Base-by-base conservation (phyloP, 192 early-diverging fungal genomes). In the Rhizophagus clarus region DNA sequence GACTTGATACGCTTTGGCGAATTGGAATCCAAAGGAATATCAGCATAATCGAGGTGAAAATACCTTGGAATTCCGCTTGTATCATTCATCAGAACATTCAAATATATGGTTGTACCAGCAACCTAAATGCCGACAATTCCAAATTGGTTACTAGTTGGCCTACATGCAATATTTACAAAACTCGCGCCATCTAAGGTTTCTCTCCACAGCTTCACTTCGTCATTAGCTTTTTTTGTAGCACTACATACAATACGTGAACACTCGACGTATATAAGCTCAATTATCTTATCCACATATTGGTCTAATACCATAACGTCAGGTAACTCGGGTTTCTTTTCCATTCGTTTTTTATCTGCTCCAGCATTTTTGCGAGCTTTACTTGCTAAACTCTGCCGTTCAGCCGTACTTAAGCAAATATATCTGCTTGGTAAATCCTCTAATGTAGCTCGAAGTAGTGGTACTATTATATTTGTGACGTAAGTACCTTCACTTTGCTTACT, bases 401-500 rank as follows among this genome's bases (percentile, higher is more conserved):
- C 69, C 10, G 62, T 71, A 37, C 34, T 37, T 37, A 37, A 37
- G 34, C 34, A 37, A 37, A 37, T 37, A 37, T 5, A 37, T 37
- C 69, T 2, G 40, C 40, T 71, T 8, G 26, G 69, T 22, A 71
- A 22, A 37, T 40, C 32, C 24, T 26, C 34, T 37, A 71, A 71
- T 3, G 29, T 71, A 32, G 34, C 15, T 40, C 69, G 69, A 71
- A 71, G 69, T 24, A 71, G 34, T 34, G 69, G 69, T 24, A 71
- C 34, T 34, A 71, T 71, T 26, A 71, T 22, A 34, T 71, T n/a
- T 37, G 69, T 26, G 40, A 71, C 11, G 34, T 71, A 71, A n/a
- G 34, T 71, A n/a, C 34, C 34, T 12, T 71, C 34, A n/a, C n/a
- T n/a, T n/a, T n/a, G n/a, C n/a, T n/a, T n/a, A n/a, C n/a, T n/a